Evolutionary conservation across 805 yeast species (phyloP).

Genomic region (Saturnispora sanitii): DNA sequence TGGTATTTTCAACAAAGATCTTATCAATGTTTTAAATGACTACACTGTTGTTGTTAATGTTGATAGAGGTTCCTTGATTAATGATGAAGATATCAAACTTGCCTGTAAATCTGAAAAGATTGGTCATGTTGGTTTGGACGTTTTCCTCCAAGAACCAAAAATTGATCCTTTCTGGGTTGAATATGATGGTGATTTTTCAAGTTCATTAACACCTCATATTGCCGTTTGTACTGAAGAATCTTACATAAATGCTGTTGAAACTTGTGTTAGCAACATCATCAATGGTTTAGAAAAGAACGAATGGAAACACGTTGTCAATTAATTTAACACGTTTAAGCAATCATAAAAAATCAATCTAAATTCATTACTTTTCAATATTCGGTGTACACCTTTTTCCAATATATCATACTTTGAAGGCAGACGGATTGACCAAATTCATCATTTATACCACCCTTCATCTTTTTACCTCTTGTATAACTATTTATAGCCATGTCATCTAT

Average conservation of each 20-base stretch:
- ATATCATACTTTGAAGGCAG: constrained; percentile 11
- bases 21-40: constrained; percentile 37
- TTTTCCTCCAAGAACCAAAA: constrained; percentile 53
- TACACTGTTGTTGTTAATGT: constrained; percentile 62
- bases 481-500: constrained; percentile 10
- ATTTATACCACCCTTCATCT: constrained; percentile 11
- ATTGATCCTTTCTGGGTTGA: constrained; percentile 22
- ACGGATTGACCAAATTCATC: constrained; percentile 20
- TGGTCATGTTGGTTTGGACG: constrained; percentile 64
- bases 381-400: constrained; percentile 13
- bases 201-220: constrained; percentile 58
- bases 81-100: constrained; percentile 52
- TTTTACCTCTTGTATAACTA: constrained; percentile 10
- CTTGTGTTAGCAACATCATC: constrained; percentile 48
- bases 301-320: constrained; percentile 10
- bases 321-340: neutral
- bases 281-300: constrained; percentile 31
- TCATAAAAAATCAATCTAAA: no score
- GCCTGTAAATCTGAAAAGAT: constrained; percentile 54
- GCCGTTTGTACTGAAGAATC: constrained; percentile 59
- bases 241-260: constrained; percentile 39
- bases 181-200: constrained; percentile 19
- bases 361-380: constrained; percentile 9
- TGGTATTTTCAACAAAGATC: constrained; percentile 40
- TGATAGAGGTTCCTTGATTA: constrained; percentile 64